Conservation (phyloP, 805 yeast genomes). For the Helenozyma rhizophorensis region DNA sequence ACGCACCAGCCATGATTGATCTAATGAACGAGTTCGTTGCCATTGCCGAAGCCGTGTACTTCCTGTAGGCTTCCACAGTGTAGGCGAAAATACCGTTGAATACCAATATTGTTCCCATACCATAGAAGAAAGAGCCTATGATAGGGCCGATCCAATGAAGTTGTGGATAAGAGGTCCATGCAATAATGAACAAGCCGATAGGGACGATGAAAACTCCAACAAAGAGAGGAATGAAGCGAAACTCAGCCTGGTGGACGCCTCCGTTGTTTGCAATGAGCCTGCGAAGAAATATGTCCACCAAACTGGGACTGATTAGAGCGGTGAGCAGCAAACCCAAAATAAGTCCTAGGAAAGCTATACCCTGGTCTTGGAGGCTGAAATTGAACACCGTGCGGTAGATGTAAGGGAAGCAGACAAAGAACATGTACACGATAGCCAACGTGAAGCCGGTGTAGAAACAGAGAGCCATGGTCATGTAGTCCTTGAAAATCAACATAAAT, state of each 20-base stretch:
- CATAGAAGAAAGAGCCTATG: constrained; percentile 11
- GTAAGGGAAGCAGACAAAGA: constrained; percentile 14
- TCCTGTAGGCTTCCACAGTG: constrained; percentile 13
- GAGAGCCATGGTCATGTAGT: constrained; percentile 25
- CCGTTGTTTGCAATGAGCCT: constrained; percentile 4
- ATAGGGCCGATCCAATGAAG: constrained; percentile 14
- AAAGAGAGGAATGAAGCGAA: constrained; percentile 11
- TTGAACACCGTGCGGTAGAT: constrained; percentile 9
- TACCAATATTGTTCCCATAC: constrained; percentile 11
- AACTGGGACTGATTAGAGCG: constrained; percentile 6
- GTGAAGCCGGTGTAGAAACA: constrained; percentile 19
- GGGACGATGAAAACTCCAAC: constrained; percentile 12
- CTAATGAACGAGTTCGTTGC: constrained; percentile 14
- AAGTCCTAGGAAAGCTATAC: constrained; percentile 12
- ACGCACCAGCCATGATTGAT: constrained; percentile 10
- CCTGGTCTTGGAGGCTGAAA: constrained; percentile 8
- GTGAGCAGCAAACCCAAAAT: constrained; percentile 9
- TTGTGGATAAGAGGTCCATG: constrained; percentile 12
- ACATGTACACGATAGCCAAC: constrained; percentile 14
- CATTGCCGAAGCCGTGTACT: constrained; percentile 14
- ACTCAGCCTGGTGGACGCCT: constrained; percentile 7
- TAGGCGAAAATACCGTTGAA: constrained; percentile 14
- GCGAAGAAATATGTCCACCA: constrained; percentile 4
- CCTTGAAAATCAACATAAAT: constrained; percentile 20
- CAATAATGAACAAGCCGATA: constrained; percentile 13